Base-by-base conservation (phyloP, 1,139 yeast species). In the Saccharomyces hybrid region DNA sequence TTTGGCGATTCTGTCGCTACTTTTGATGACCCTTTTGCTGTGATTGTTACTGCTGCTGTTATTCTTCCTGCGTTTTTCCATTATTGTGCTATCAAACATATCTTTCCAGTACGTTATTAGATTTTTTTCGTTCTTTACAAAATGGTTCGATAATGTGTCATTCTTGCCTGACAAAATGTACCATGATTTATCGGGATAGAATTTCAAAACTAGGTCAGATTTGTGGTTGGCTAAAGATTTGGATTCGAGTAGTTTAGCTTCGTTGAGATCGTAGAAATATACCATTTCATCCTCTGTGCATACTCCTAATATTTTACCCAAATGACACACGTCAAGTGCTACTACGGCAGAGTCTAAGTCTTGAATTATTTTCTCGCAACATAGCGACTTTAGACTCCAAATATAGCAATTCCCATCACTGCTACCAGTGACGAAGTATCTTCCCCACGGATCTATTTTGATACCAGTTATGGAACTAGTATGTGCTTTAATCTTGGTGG, bases 331-430 rank as follows among this genome's bases (percentile, higher is more conserved):
- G 53, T 73, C 79, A n/a, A 82, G 61, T 8, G 73, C 64, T 1
- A 75, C 66, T 3, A 82, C 71, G 1, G 82, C 74, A 61, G 79
- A 81, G 64, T 83, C 84, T 2, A 80, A 70, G 50, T 72, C 73
- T 31, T 77, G 68, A 14, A 83, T 70, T 0, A 80, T 78, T 41
- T 69, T 67, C 21, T 68, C 61, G 53, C 82, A 76, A 28, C 77
- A 71, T 71, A 84, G 52, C 1, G 77, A 74, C 2, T 68, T 58
- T 6, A 81, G 67, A 48, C 75, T 74, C 88, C 90, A 86, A 11
- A 83, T 53, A 26, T 84, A 76, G n/a, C 85, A 78, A 31, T 82
- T 77, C 5, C 93, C 93, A 63, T 86, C 93, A 53, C 79, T 78
- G n/a, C 86, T 76, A 0, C 89, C 93, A 2, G 78, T 78, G 1